Evolutionary conservation across 2,329 filamentous ascomycete species (phyloP).

Genomic region (Clonostachys byssicola): DNA sequence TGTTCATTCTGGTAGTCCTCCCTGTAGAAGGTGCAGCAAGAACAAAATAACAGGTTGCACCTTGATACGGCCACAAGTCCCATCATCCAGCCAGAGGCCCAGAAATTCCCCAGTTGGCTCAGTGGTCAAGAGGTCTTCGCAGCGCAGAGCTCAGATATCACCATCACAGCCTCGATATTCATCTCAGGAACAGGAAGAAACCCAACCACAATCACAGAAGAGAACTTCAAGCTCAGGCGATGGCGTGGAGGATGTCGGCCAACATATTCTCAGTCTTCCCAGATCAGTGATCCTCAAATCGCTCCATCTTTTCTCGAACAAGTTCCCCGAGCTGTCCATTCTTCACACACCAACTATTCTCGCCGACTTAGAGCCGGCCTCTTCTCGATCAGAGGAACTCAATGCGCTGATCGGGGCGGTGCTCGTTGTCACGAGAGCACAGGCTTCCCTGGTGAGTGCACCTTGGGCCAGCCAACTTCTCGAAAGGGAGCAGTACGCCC

Average conservation of each 20-base stretch:
- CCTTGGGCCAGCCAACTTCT: constrained; percentile 18
- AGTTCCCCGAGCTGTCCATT: constrained; percentile 25
- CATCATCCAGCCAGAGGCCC: constrained; percentile 1
- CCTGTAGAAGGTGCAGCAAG: constrained; percentile 21
- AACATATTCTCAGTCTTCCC: constrained; percentile 15
- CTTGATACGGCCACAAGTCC: constrained; percentile 12
- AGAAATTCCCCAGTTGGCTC: neutral
- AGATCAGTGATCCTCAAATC: constrained; percentile 19
- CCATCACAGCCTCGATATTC: too few relatives aligned
- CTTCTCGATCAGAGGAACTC: constrained; percentile 11
- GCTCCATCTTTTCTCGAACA: constrained; percentile 24
- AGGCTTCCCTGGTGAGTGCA: constrained; percentile 21
- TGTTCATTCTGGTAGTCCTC: constrained; percentile 19
- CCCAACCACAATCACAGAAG: too few relatives aligned
- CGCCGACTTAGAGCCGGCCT: constrained; percentile 8
- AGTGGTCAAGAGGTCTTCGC: neutral
- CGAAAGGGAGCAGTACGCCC: constrained; percentile 22
- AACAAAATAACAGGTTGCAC: constrained; percentile 15
- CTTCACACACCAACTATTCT: constrained; percentile 24
- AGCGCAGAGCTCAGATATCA: too few relatives aligned
- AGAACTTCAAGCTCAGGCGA: too few relatives aligned
- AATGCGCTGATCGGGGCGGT: constrained; percentile 20
- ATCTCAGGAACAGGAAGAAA: too few relatives aligned
- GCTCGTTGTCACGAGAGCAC: constrained; percentile 19
- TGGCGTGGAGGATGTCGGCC: neutral